phyloP scores from a whole-genome alignment of 176 grass and related monocot genomes.

The Canna indica region DNA sequence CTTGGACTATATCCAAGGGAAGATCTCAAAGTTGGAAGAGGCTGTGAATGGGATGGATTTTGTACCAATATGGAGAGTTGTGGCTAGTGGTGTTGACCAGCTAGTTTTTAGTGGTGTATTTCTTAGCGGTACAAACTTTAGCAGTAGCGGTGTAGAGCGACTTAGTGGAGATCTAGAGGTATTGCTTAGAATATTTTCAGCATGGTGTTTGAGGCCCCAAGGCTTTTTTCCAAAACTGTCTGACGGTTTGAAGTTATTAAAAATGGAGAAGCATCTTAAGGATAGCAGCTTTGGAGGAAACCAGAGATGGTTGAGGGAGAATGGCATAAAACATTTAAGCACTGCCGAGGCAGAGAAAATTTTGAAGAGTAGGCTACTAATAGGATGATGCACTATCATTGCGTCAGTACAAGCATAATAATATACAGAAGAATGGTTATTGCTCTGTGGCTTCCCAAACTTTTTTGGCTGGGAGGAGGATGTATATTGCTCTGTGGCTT shows the following conservation, averaged over 20 bases:
- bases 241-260: conserved; percentile 49
- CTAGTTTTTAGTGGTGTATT: conserved; percentile 61
- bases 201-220: conserved; percentile 91
- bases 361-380: conserved; percentile 42
- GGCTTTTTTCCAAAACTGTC: conserved; percentile 63
- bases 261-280: conserved; percentile 34
- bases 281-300: conserved; percentile 27
- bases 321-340: conserved; percentile 56
- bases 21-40: conserved; percentile 56
- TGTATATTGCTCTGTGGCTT: conserved; percentile 3
- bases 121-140: conserved; percentile 38
- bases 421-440: not conserved
- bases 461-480: not conserved
- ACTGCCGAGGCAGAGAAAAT: conserved; percentile 44
- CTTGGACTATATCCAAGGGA: conserved; percentile 66
- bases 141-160: conserved; percentile 45
- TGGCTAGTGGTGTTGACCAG: conserved; percentile 56
- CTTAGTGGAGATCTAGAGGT: conserved; percentile 45
- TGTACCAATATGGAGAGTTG: conserved; percentile 52
- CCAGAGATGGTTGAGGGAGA: conserved; percentile 37
- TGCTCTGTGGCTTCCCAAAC: conserved; percentile 1
- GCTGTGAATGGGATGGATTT: conserved; percentile 55
- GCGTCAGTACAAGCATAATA: conserved; percentile 1
- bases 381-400: conserved; percentile 26
- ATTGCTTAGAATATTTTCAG: conserved; percentile 54